Base-by-base conservation (phyloP, 2,329 filamentous ascomycete species). In the Lecanicillium sp. region DNA sequence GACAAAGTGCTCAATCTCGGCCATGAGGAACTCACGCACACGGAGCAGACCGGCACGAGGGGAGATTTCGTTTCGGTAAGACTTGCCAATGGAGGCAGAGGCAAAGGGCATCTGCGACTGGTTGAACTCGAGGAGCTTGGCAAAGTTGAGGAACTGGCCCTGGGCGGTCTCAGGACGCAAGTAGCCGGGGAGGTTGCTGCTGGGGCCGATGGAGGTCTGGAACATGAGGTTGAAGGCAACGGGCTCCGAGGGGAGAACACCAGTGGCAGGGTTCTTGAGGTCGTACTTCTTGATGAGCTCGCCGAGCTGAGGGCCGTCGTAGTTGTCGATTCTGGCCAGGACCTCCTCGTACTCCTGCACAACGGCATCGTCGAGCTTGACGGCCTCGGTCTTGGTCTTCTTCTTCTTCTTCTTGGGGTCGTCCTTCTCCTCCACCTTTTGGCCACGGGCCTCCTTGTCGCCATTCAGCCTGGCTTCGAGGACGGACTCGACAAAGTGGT, bases 171-270 rank as follows among this genome's bases (percentile, higher is more conserved):
- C 92, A 31, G 92, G 92, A 40, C 89, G 79, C 42, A 96, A 72
- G 61, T 87, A 96, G 39, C 87, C 89, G 34, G 84, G 78, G 46
- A 84, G 72, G 57, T 94, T 89, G 62, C 85, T 84, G 68, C 86
- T 94, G 41, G 90, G 89, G 45, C 92, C 92, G 58, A 98, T 97
- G 27, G 85, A 74, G 30, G 90, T 96, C 64, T 90, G 83, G 73
- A 97, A 98, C 92, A 98, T 98, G 56, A 98, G 80, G 68, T 98
- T 98, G 77, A 97, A 96, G 30, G 87, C 74, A 36, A 94, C 83
- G 4, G 92, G 92, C 20, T 84, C 81, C 19, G 79, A 76, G 28
- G 94, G 81, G 51, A 85, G 77, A 45, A 79, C 77, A 50, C 81
- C 84, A 50, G 84, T 94, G 36, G 74, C 73, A 19, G 90, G 89